Conservation (phyloP, 2,329 filamentous ascomycete genomes). For the Aspergillus puulaauensis region DNA sequence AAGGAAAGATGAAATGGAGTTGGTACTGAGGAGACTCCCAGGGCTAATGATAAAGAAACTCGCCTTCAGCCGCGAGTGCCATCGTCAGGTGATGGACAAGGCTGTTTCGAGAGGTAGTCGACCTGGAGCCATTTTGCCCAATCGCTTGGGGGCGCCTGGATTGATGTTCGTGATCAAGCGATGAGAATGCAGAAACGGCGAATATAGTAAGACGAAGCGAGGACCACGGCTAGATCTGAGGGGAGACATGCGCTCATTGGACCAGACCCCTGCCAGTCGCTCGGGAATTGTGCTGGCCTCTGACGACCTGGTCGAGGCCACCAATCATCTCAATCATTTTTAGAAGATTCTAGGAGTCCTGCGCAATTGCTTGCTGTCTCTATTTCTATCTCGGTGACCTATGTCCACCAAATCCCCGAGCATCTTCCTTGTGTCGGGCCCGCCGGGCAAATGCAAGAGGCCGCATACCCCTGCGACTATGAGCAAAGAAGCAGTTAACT, state of each 20-base stretch:
- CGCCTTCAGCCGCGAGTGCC: constrained; percentile 4
- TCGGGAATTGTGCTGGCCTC: too few relatives aligned
- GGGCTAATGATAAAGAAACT: neutral
- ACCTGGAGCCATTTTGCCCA: constrained; percentile 3
- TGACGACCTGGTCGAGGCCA: neutral
- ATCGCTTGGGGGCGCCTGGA: constrained; percentile 3
- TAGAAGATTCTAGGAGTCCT: neutral
- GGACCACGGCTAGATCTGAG: neutral
- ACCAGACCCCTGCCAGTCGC: neutral
- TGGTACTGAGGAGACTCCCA: neutral
- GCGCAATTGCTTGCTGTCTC: neutral
- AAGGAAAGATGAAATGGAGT: neutral
- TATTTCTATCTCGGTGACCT: neutral
- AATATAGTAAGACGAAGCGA: constrained; percentile 11
- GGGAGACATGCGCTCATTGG: neutral
- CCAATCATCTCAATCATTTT: neutral
- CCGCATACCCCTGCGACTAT: neutral
- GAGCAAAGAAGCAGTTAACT: too few relatives aligned
- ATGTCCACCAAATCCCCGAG: neutral
- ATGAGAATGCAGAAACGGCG: neutral
- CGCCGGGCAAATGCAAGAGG: too few relatives aligned
- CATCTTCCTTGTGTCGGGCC: neutral
- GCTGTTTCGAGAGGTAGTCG: neutral
- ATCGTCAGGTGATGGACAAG: constrained; percentile 6
- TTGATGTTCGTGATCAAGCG: neutral